These are phyloP conservation scores for Paulownia fortunei DNA, from an alignment of 257 asterid species.

Conservation along the genomic window DNA sequence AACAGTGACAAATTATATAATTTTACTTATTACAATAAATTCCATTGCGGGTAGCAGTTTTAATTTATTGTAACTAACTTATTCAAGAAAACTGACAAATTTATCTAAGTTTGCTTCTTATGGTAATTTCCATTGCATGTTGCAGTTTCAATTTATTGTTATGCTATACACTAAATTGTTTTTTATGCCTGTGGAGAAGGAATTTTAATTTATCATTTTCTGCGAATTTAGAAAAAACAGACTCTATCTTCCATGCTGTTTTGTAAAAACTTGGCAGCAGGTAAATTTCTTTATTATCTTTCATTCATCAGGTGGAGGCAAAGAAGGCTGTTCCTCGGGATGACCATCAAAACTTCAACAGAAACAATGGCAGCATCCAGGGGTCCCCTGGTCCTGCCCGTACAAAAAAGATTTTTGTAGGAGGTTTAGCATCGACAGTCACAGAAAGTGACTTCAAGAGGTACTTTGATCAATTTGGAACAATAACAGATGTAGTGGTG, in stretches of 20 bases:
- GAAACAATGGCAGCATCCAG: constrained; percentile 42
- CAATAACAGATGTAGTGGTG: constrained; percentile 54
- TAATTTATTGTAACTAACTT: too few species aligned
- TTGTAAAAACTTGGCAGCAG: not conserved
- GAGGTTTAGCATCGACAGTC: constrained; percentile 55
- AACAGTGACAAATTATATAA: not conserved
- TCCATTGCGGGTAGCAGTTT: not conserved
- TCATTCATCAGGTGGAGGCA: constrained; percentile 52
- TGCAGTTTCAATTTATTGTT: too few species aligned
- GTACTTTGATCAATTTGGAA: constrained; percentile 55
- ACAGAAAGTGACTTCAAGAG: constrained; percentile 52
- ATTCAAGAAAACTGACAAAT: not conserved
- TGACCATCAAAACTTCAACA: constrained; percentile 46
- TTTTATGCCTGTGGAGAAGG: not conserved
- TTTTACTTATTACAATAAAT: not conserved
- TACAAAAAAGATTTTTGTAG: constrained; percentile 60
- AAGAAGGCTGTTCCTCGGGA: constrained; percentile 63
- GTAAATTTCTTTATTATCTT: not conserved
- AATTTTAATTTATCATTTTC: not conserved
- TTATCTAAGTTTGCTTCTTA: not conserved
- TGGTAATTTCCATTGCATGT: not conserved
- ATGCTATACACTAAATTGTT: not conserved
- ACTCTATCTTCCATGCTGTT: not conserved
- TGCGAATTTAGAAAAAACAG: not conserved
- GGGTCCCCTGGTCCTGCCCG: constrained; percentile 52